A percentile compares a stretch with the other conserved stretches of the same genome.
Conservation (phyloP, 2,329 filamentous ascomycete species). For the Exophiala viscosa region DNA sequence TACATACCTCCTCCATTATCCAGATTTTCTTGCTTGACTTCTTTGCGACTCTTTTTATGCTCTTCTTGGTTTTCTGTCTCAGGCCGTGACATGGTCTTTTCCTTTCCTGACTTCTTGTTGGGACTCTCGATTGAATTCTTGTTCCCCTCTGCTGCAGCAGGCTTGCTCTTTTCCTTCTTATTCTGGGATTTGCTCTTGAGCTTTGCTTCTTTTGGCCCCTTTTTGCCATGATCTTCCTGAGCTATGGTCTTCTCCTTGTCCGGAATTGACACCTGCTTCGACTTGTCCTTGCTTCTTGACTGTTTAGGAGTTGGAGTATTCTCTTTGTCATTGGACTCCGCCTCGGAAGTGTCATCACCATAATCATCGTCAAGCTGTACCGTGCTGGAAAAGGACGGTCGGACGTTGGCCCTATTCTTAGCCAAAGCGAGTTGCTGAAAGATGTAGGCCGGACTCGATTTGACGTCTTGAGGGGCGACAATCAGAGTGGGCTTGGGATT, state of each 20-base stretch:
- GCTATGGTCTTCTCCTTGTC: conserved; percentile 2
- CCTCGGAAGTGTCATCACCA: neutral
- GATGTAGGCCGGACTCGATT: conserved; percentile 11
- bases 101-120: neutral
- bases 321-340: conserved; percentile 4
- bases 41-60: neutral
- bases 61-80: conserved; percentile 5
- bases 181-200: conserved; percentile 3
- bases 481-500: neutral
- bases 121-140: neutral
- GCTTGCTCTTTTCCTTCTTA: conserved; percentile 1
- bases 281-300: conserved; percentile 5
- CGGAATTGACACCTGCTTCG: conserved; percentile 6
- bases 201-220: conserved; percentile 7
- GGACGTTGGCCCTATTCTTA: conserved; percentile 3
- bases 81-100: conserved; percentile 2
- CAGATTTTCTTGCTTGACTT: neutral
- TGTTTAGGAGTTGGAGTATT: conserved; percentile 6
- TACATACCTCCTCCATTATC: neutral
- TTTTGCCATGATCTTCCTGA: neutral
- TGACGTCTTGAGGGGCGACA: conserved; percentile 13
- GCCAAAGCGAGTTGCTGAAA: conserved; percentile 29
- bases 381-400: conserved; percentile 6
- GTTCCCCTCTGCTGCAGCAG: neutral
- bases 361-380: conserved; percentile 2